A percentile compares a stretch with the other conserved stretches of the same genome.
phyloP scores from a whole-genome alignment of 1,284 basidiomycete species.

The Boletus chippewaensis region DNA sequence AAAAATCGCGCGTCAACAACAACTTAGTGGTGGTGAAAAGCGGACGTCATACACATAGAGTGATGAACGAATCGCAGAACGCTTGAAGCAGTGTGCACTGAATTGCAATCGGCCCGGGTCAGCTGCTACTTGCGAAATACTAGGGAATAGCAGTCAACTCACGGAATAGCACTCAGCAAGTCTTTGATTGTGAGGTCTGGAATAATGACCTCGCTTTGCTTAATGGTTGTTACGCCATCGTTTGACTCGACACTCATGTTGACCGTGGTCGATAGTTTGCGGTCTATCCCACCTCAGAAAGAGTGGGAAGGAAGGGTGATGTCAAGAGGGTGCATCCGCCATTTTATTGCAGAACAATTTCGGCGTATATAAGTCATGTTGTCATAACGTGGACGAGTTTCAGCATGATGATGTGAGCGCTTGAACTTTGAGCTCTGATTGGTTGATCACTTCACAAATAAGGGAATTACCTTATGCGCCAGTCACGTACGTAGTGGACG shows the following conservation, averaged over 20 bases:
- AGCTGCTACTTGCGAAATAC: background rate
- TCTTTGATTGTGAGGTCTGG: constrained; percentile 84
- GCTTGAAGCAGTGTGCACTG: constrained; percentile 88
- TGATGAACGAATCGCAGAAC: constrained; percentile 79
- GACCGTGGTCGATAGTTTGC: constrained; percentile 5
- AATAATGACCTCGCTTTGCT: constrained; percentile 62
- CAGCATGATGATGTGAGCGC: no score
- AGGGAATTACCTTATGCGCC: no score
- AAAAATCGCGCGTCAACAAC: no score
- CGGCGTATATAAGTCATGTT: no score
- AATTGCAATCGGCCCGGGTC: background rate
- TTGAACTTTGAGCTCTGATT: no score
- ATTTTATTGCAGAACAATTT: no score
- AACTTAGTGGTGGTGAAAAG: constrained; percentile 8
- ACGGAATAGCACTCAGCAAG: constrained; percentile 85
- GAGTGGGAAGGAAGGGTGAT: no score
- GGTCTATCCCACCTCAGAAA: no score
- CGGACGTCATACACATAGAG: constrained; percentile 59
- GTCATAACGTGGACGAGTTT: no score
- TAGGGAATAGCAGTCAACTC: constrained; percentile 27
- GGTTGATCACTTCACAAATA: no score
- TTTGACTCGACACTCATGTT: constrained; percentile 18
- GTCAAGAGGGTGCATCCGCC: no score
- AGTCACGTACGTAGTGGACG: no score
- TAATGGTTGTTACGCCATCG: constrained; percentile 33